Conservation (phyloP, 148 eudicot species). For the Fagopyrum homotropicum region DNA sequence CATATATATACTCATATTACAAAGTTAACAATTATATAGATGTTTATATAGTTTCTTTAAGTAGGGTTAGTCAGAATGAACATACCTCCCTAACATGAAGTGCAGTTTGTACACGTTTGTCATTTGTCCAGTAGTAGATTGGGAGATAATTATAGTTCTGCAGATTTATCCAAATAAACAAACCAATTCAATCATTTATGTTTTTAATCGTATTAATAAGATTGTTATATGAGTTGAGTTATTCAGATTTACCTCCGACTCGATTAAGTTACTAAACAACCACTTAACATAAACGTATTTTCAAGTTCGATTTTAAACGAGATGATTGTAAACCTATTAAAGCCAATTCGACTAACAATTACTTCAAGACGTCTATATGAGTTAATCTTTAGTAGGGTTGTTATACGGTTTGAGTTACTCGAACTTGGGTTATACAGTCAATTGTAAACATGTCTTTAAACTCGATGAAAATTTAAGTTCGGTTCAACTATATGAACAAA, state of each 20-base stretch:
- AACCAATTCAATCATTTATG: neutral
- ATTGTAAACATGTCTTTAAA: too few relatives aligned
- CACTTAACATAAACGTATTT: too few relatives aligned
- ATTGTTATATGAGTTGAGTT: neutral
- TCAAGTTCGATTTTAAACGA: too few relatives aligned
- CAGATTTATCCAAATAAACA: neutral
- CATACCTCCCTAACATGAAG: slow-evolving; percentile 30
- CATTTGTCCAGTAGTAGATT: slow-evolving; percentile 23
- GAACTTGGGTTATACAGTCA: neutral
- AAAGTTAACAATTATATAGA: neutral
- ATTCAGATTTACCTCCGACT: neutral
- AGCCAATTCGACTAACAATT: too few relatives aligned
- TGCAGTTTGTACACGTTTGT: slow-evolving; percentile 25
- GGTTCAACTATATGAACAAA: neutral
- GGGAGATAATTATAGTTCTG: slow-evolving; percentile 20
- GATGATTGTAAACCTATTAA: too few relatives aligned
- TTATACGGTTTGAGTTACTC: too few relatives aligned
- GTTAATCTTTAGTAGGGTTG: neutral
- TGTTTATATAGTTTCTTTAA: too few relatives aligned
- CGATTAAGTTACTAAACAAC: neutral
- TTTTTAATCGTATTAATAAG: neutral
- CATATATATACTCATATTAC: neutral
- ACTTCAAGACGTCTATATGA: too few relatives aligned
- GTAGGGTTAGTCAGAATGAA: neutral
- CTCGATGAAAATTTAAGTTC: too few relatives aligned